Conservation (phyloP, 768 basidiomycete species). For the Amanita molliuscula region DNA sequence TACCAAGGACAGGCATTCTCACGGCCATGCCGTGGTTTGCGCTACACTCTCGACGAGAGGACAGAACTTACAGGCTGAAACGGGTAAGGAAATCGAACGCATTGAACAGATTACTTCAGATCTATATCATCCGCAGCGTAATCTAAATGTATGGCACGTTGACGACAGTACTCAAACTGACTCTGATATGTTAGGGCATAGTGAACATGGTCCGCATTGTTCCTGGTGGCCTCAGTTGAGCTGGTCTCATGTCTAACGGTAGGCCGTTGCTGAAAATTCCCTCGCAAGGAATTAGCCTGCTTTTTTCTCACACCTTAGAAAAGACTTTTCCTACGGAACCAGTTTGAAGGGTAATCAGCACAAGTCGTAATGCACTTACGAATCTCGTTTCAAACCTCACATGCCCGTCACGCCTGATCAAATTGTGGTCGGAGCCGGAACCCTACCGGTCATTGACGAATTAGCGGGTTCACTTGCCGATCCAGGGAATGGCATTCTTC, state of each 20-base stretch:
- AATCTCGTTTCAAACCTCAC: slow-evolving; percentile 9
- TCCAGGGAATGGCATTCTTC: slow-evolving; percentile 10
- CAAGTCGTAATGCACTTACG: slow-evolving; percentile 8
- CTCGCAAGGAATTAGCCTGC: slow-evolving; percentile 8
- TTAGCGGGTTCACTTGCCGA: slow-evolving; percentile 9
- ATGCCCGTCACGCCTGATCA: slow-evolving; percentile 5
- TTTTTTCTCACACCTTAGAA: slow-evolving; percentile 6
- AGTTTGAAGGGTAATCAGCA: slow-evolving; percentile 7
- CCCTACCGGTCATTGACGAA: slow-evolving; percentile 7
- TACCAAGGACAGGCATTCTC: too few species aligned
- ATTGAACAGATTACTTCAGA: not conserved
- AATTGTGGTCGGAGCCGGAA: slow-evolving; percentile 9
- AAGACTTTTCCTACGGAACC: slow-evolving; percentile 15
- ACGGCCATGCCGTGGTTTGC: too few species aligned
- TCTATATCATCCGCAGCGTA: not conserved
- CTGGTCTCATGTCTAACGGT: not conserved
- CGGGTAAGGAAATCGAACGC: not conserved
- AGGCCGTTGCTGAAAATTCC: slow-evolving; percentile 13
- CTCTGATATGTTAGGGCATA: not conserved
- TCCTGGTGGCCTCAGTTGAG: not conserved
- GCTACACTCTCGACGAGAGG: not conserved
- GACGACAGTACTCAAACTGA: not conserved
- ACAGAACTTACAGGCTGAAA: not conserved
- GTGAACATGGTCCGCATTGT: not conserved
- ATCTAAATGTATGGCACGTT: not conserved